Percentiles rank a stretch among this genome's conserved stretches.
phyloP scores from a whole-genome alignment of 768 basidiomycete species.

The Amanita rimosa region DNA sequence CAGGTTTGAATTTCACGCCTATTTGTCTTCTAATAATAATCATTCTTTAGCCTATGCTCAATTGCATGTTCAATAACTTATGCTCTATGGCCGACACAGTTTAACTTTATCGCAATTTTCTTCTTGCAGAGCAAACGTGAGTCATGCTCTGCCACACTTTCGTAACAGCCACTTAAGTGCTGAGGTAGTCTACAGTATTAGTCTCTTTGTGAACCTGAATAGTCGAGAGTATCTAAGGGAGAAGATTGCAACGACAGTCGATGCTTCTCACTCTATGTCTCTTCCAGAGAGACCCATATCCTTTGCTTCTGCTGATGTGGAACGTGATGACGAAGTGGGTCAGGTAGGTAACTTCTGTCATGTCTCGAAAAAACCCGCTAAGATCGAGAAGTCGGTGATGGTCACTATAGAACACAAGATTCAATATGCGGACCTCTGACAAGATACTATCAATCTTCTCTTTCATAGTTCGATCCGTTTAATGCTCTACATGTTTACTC shows the following conservation, averaged over 20 bases:
- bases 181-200: conserved; percentile 25
- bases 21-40: background rate
- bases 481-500: background rate
- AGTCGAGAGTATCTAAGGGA: background rate
- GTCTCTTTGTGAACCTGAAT: conserved; percentile 20
- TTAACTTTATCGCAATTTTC: conserved; percentile 34
- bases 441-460: background rate
- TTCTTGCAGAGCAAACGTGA: conserved; percentile 34
- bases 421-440: background rate
- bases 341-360: background rate
- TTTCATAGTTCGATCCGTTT: background rate
- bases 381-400: conserved; percentile 1
- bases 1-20: conserved; percentile 12
- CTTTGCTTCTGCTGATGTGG: too few species aligned
- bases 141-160: conserved; percentile 3
- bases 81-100: conserved; percentile 30
- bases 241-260: background rate
- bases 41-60: conserved; percentile 15
- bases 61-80: conserved; percentile 22
- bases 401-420: conserved; percentile 3
- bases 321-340: background rate
- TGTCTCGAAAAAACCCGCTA: background rate
- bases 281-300: too few species aligned
- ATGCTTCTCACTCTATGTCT: background rate
- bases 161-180: background rate